A percentile compares a stretch with the other conserved stretches of the same genome.
Evolutionary conservation across 345 rosid genomes (phyloP).

Genomic region (Anastatica hierochuntica): DNA sequence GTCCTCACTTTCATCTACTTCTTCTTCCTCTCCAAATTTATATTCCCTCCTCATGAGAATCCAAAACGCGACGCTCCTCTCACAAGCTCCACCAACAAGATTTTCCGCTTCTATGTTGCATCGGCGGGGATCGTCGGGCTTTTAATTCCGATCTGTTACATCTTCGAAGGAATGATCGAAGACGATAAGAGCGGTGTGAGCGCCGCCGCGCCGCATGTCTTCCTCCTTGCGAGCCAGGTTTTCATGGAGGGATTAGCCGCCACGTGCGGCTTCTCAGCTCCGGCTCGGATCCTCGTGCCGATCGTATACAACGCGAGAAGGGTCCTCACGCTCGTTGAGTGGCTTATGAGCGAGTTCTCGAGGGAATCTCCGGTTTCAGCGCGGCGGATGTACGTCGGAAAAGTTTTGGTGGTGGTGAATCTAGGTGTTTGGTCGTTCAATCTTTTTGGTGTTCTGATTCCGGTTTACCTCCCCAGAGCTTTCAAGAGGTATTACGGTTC

Average conservation of each 20-base stretch:
- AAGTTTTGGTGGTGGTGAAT: slow-evolving; percentile 56
- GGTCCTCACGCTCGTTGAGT: slow-evolving; percentile 49
- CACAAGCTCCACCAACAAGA: slow-evolving; percentile 33
- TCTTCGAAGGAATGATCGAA: slow-evolving; percentile 60
- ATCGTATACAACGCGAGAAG: slow-evolving; percentile 66
- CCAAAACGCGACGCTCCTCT: slow-evolving; percentile 29
- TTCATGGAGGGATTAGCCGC: slow-evolving; percentile 81
- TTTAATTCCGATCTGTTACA: slow-evolving; percentile 54
- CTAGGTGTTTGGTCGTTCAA: slow-evolving; percentile 79
- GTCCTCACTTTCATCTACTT: slow-evolving; percentile 49
- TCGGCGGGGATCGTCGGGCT: slow-evolving; percentile 51
- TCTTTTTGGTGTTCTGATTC: slow-evolving; percentile 74
- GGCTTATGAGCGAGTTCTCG: slow-evolving; percentile 42
- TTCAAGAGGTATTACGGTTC: slow-evolving; percentile 43
- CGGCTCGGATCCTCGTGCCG: slow-evolving; percentile 66
- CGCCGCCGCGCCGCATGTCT: slow-evolving; percentile 78
- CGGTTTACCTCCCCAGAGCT: slow-evolving; percentile 74
- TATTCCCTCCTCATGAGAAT: slow-evolving; percentile 42
- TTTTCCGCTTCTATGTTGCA: slow-evolving; percentile 39
- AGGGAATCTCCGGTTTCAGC: slow-evolving; percentile 29
- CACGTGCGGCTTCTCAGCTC: slow-evolving; percentile 51
- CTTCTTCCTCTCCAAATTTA: slow-evolving; percentile 43
- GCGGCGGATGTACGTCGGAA: slow-evolving; percentile 44
- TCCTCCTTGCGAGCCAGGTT: slow-evolving; percentile 64
- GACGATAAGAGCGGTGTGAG: slow-evolving; percentile 61